Evolutionary conservation across 1,284 basidiomycete genomes (phyloP).

Genomic region (Trichosporon sp.): DNA sequence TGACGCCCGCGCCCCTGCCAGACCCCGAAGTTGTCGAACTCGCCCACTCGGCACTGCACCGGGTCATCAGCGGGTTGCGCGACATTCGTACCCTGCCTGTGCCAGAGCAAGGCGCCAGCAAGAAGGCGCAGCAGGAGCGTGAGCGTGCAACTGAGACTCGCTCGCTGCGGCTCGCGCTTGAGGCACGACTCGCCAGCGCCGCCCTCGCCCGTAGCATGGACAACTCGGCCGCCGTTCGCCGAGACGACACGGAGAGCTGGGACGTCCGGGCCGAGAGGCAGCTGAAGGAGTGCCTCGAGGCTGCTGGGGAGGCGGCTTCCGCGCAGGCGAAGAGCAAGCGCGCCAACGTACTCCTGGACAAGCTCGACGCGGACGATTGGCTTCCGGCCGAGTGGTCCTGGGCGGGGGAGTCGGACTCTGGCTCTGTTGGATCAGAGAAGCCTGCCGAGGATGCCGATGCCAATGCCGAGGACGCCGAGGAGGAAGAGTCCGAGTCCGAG

Average conservation of each 20-base stretch:
- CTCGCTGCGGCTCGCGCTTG: constrained; percentile 1
- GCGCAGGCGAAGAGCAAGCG: constrained; percentile 4
- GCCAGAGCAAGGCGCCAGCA: background rate
- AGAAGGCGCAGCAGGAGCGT: constrained; percentile 2
- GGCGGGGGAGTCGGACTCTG: background rate
- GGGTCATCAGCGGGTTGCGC: background rate
- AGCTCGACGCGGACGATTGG: constrained; percentile 13
- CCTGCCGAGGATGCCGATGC: background rate
- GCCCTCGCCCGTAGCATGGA: constrained; percentile 11
- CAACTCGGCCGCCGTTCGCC: constrained; percentile 1
- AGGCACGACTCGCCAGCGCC: constrained; percentile 11
- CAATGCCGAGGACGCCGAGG: background rate
- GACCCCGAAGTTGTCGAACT: constrained; percentile 12
- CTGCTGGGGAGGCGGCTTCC: background rate
- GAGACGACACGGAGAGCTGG: constrained; percentile 13
- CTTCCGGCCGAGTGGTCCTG: constrained; percentile 1
- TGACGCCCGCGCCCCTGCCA: background rate
- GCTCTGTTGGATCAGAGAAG: background rate
- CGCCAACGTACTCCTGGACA: background rate
- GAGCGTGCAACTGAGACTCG: constrained; percentile 2
- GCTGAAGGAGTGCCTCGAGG: constrained; percentile 8
- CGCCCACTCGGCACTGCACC: constrained; percentile 10
- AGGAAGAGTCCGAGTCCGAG: constrained; percentile 1
- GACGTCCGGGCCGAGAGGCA: constrained; percentile 8
- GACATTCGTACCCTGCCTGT: background rate